Base-by-base conservation (phyloP, 331 rosid species). In the Prunus yedoensis region DNA sequence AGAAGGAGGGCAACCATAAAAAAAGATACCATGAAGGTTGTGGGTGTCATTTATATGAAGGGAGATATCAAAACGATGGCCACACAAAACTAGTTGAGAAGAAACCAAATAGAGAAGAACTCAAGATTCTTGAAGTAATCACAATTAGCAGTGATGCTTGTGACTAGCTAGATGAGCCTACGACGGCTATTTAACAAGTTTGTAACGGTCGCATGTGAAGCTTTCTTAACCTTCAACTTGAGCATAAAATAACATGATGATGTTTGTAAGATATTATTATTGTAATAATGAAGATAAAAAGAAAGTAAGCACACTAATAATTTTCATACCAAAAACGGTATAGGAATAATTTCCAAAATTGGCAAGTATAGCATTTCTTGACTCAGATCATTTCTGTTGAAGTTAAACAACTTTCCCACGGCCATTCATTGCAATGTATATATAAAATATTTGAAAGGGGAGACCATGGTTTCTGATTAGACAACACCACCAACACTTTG, bases 401-500 rank as follows among this genome's bases (percentile, higher is more conserved):
- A 62, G 16, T 62, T 28, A 62, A 62, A 8, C 41, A 12, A 58
- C 41, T 77, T 73, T 61, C 60, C 70, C 47, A 25, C 58, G 74
- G 47, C 85, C 85, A 77, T 82, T 80, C 87, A 74, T 76, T 74
- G 30, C 47, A 61, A 76, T 67, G 75, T 53, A 45, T 30, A 32
- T 25, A 32, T 51, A 51, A 30, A 27, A 30, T 14, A 52, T 73
- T 63, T 45, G 41, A 74, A 75, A 67, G 66, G 70, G 12, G 51
- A 76, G 74, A 72, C 65, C 80, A 65, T 74, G 85, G 70, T 25
- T 78, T 70, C 47, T 77, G 97, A 93, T 93, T 87, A 85, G 96
- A 90, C 96, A 78, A 87, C 96, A 93, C 91, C 90, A 77, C 25
- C 49, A 75, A 61, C 71, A 50, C 54, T 57, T 80, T 51, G 71